phyloP scores from a whole-genome alignment of 768 basidiomycete species.

The Tylopilus plumbeoviolaceoides region DNA sequence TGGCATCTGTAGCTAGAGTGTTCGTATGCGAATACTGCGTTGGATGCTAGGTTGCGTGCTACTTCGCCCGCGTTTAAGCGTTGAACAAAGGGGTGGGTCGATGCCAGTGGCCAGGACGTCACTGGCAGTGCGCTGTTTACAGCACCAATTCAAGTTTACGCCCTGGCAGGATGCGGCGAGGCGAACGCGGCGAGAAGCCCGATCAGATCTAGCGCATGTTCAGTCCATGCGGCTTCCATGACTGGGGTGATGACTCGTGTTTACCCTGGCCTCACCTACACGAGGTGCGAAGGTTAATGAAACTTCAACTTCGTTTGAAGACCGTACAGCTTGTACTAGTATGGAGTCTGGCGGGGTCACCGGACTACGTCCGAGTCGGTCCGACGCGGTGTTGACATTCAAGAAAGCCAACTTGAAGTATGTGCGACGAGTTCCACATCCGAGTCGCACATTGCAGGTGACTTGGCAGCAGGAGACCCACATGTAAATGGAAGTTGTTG shows the following conservation, averaged over 20 bases:
- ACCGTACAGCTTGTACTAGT: too few relatives aligned
- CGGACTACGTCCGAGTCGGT: too few relatives aligned
- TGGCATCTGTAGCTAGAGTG: conserved; percentile 15
- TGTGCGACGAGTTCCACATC: too few relatives aligned
- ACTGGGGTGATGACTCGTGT: not conserved
- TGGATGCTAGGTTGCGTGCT: not conserved
- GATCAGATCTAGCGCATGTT: conserved; percentile 9
- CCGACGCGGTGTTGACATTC: too few relatives aligned
- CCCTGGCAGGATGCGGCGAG: conserved; percentile 13
- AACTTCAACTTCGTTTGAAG: too few relatives aligned
- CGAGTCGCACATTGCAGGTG: too few relatives aligned
- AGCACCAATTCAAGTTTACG: not conserved
- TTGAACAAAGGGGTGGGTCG: not conserved
- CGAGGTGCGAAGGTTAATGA: not conserved
- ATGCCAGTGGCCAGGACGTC: not conserved
- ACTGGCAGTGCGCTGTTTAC: not conserved
- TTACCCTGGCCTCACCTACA: not conserved
- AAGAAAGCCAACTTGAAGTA: too few relatives aligned
- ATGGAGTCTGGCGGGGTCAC: too few relatives aligned
- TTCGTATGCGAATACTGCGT: not conserved
- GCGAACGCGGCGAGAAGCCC: conserved; percentile 1
- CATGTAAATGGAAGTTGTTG: too few relatives aligned
- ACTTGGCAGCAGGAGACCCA: not conserved
- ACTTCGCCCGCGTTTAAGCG: not conserved
- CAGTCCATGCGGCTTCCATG: conserved; percentile 6